phyloP scores from a whole-genome alignment of 768 basidiomycete genomes.

The Austroboletus festivus region DNA sequence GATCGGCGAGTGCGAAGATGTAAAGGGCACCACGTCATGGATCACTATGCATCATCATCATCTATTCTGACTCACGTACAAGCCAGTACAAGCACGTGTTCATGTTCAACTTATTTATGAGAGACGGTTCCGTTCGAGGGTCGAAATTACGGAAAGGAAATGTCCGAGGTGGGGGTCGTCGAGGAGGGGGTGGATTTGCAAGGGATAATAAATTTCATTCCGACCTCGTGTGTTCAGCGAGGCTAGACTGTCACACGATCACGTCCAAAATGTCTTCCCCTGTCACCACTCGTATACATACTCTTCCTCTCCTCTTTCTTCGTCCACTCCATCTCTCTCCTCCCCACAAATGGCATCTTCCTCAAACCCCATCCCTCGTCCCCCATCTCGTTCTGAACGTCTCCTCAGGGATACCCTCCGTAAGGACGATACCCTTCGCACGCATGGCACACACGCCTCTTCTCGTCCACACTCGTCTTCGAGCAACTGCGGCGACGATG shows the following conservation, averaged over 20 bases:
- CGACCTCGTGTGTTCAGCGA: constrained; percentile 15
- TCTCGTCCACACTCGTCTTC: constrained; percentile 26
- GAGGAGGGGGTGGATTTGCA: background rate
- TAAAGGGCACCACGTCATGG: constrained; percentile 5
- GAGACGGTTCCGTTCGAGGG: no score
- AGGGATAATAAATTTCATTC: background rate
- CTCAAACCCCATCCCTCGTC: constrained; percentile 25
- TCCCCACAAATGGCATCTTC: constrained; percentile 12
- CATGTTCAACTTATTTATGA: no score
- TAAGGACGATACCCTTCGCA: constrained; percentile 43
- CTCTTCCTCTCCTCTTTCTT: constrained; percentile 1
- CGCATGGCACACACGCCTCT: constrained; percentile 15
- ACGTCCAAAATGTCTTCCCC: constrained; percentile 20
- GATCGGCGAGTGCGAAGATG: constrained; percentile 11
- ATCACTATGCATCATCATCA: background rate
- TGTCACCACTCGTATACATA: constrained; percentile 26
- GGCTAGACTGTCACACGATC: constrained; percentile 26
- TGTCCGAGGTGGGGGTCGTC: no score
- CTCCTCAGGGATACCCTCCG: constrained; percentile 56
- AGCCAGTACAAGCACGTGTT: no score
- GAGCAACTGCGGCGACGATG: constrained; percentile 22
- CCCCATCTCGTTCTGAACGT: constrained; percentile 51
- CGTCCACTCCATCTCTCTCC: constrained; percentile 12
- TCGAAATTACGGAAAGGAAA: no score
- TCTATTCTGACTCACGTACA: no score